Evolutionary conservation across 1,284 basidiomycete genomes (phyloP).

Genomic region (Rhodotorula sp.): DNA sequence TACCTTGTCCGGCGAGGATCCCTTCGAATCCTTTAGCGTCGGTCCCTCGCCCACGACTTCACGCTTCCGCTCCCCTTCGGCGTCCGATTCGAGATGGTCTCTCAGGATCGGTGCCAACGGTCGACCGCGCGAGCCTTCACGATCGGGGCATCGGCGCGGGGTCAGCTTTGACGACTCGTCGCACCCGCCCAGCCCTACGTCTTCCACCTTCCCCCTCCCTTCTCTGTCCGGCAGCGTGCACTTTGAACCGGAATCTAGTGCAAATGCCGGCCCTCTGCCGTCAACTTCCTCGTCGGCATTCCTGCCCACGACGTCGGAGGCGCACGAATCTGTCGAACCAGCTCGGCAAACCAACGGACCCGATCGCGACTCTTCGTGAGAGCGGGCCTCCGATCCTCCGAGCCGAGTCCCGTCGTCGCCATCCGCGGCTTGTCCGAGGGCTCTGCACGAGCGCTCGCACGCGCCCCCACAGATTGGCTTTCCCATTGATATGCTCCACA

Average conservation of each 20-base stretch:
- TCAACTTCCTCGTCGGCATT: no score
- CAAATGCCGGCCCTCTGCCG: no score
- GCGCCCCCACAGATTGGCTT: no score
- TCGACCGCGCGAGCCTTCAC: background rate
- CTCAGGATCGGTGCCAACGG: background rate
- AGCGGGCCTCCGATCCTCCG: background rate
- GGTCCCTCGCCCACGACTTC: slow-evolving; percentile 18
- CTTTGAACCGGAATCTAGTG: background rate
- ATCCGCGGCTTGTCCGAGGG: no score
- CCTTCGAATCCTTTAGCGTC: slow-evolving; percentile 25
- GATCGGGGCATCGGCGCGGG: slow-evolving; percentile 2
- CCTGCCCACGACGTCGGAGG: background rate
- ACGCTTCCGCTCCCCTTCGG: background rate
- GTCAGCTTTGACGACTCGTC: slow-evolving; percentile 1
- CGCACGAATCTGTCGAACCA: background rate
- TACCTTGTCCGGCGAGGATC: slow-evolving; percentile 13
- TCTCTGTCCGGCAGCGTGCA: slow-evolving; percentile 8
- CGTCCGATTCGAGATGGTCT: background rate
- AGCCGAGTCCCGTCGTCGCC: no score
- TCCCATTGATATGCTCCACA: no score
- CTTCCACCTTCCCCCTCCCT: background rate
- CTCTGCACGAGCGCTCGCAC: no score
- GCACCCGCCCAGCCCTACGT: background rate
- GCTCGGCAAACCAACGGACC: background rate
- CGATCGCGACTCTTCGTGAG: background rate